These are phyloP conservation scores for Coemansia sp. DNA, from an alignment of 371 early-diverging fungal genomes.

Conservation along the genomic window DNA sequence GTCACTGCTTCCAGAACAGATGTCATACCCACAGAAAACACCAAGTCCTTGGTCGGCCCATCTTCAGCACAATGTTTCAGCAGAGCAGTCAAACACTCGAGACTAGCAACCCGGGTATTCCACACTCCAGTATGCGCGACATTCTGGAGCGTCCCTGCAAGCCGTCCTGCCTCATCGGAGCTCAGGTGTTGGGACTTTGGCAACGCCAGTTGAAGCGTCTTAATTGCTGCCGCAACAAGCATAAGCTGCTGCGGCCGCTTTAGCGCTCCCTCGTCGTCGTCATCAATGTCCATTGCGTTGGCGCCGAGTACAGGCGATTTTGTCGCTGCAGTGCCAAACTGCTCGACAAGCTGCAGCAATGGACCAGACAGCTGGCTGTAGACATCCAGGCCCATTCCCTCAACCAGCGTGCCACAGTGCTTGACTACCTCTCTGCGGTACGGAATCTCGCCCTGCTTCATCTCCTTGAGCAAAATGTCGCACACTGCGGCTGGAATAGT, in stretches of 20 bases:
- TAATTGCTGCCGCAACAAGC: constrained; percentile 39
- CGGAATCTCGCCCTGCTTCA: constrained; percentile 27
- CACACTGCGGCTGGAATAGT: constrained; percentile 68
- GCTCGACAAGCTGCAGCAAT: constrained; percentile 54
- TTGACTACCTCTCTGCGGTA: constrained; percentile 26
- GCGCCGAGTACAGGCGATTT: not conserved
- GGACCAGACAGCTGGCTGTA: constrained; percentile 59
- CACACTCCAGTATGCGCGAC: constrained; percentile 32
- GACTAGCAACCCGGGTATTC: constrained; percentile 42
- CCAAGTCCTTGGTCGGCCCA: too few relatives aligned
- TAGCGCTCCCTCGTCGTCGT: constrained; percentile 63
- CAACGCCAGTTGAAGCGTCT: constrained; percentile 20
- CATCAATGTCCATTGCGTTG: constrained; percentile 60
- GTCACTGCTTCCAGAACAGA: constrained; percentile 10
- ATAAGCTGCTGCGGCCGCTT: constrained; percentile 44
- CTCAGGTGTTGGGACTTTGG: constrained; percentile 6
- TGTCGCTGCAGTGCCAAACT: not conserved
- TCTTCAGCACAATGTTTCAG: not conserved
- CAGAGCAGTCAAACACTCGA: constrained; percentile 26
- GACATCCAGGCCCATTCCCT: constrained; percentile 57
- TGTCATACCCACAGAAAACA: constrained; percentile 1
- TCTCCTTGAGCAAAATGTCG: constrained; percentile 62
- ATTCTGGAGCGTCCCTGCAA: constrained; percentile 2
- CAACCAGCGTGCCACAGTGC: constrained; percentile 51
- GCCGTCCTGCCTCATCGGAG: not conserved